A percentile compares a stretch with the other conserved stretches of the same genome.
phyloP scores from a whole-genome alignment of 805 yeast species.

The Suhomyces sp. region DNA sequence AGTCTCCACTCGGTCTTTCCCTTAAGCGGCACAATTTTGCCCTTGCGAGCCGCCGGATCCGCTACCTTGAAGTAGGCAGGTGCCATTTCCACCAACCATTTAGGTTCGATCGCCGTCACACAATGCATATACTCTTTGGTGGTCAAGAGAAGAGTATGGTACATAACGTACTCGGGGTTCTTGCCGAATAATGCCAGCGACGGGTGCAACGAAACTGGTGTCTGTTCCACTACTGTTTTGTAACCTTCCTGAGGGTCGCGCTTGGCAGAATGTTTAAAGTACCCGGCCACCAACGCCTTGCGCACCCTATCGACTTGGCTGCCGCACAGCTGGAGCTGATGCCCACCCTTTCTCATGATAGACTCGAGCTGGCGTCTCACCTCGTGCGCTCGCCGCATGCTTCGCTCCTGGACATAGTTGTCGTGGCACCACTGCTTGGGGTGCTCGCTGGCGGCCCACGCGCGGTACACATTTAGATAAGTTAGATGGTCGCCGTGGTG shows the following conservation, averaged over 20 bases:
- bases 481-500: conserved; percentile 85
- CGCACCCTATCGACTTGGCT: conserved; percentile 56
- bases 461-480: conserved; percentile 69
- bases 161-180: conserved; percentile 74
- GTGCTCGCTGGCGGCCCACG: conserved; percentile 61
- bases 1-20: conserved; percentile 73
- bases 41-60: conserved; percentile 51
- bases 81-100: conserved; percentile 70
- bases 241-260: conserved; percentile 55
- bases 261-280: conserved; percentile 64
- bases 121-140: conserved; percentile 91
- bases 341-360: conserved; percentile 50
- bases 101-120: conserved; percentile 75
- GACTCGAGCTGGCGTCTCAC: conserved; percentile 67
- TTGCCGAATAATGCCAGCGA: conserved; percentile 66
- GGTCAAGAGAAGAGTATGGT: conserved; percentile 79
- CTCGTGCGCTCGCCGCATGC: conserved; percentile 73
- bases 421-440: conserved; percentile 75
- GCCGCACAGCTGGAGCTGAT: conserved; percentile 49
- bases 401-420: conserved; percentile 76
- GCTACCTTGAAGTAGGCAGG: conserved; percentile 71
- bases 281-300: conserved; percentile 64
- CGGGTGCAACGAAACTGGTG: conserved; percentile 83
- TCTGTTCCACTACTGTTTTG: conserved; percentile 61
- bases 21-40: conserved; percentile 70